These are phyloP conservation scores for Entelexis paramagnoliae DNA, from an alignment of 1,139 yeast species.

Conservation along the genomic window DNA sequence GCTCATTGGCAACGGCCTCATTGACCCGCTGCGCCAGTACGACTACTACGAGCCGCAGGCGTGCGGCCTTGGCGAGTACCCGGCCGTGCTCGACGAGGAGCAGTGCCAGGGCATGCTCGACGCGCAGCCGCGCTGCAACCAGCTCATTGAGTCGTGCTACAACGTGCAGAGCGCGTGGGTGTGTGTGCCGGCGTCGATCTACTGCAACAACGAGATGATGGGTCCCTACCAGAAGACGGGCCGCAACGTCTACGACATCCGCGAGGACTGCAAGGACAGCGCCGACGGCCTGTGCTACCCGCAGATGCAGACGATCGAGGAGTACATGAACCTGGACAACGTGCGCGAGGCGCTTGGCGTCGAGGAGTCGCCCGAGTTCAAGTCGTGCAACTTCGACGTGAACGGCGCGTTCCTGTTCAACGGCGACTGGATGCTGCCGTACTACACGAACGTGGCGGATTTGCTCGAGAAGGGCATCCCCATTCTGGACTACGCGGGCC, in stretches of 20 bases:
- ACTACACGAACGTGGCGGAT: conserved; percentile 51
- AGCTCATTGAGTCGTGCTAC: conserved; percentile 74
- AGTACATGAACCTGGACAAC: conserved; percentile 55
- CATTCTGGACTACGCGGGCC: conserved; percentile 76
- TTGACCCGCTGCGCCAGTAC: conserved; percentile 85
- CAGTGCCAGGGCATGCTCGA: conserved; percentile 70
- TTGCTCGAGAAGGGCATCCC: conserved; percentile 57
- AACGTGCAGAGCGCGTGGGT: conserved; percentile 67
- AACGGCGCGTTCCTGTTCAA: conserved; percentile 46
- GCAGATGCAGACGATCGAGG: conserved; percentile 53
- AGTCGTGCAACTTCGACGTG: conserved; percentile 67
- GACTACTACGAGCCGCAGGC: conserved; percentile 94
- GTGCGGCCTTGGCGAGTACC: conserved; percentile 87
- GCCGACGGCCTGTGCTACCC: conserved; percentile 54
- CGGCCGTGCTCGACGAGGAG: conserved; percentile 63
- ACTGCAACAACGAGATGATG: conserved; percentile 74
- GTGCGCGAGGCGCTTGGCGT: conserved; percentile 83
- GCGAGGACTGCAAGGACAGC: conserved; percentile 59
- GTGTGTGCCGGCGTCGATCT: conserved; percentile 87
- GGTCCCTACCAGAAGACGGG: conserved; percentile 88
- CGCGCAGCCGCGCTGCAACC: conserved; percentile 68
- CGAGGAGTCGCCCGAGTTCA: conserved; percentile 63
- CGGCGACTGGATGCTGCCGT: conserved; percentile 63
- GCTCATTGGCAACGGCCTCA: conserved; percentile 89
- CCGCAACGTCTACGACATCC: conserved; percentile 84